Percentiles rank a stretch among this genome's conserved stretches.
phyloP scores from a whole-genome alignment of 495 filamentous ascomycete genomes.

The Penicillium parvum region DNA sequence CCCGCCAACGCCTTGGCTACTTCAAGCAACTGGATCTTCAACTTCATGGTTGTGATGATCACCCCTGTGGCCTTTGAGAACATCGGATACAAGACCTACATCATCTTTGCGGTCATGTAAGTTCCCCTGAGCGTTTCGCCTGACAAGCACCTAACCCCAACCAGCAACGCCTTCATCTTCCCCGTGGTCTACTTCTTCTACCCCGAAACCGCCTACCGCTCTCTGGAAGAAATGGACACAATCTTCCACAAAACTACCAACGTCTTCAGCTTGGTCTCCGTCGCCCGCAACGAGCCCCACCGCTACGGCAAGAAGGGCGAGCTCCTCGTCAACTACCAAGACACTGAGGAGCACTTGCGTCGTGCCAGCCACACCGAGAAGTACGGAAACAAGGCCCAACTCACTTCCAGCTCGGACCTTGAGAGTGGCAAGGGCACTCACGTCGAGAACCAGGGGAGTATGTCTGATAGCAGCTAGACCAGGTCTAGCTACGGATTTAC shows the following conservation, averaged over 20 bases:
- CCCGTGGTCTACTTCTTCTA: constrained; percentile 72
- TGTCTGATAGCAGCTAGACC: constrained; percentile 10
- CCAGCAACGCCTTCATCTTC: constrained; percentile 60
- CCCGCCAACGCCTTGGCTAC: constrained; percentile 70
- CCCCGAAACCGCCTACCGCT: constrained; percentile 69
- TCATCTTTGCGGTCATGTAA: constrained; percentile 72
- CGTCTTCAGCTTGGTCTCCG: constrained; percentile 52
- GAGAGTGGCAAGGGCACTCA: constrained; percentile 26
- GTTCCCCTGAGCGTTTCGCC: constrained; percentile 12
- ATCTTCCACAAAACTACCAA: constrained; percentile 60
- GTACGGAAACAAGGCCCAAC: constrained; percentile 11
- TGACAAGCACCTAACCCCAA: constrained; percentile 9
- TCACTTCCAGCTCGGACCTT: constrained; percentile 12
- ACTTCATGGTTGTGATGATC: constrained; percentile 64
- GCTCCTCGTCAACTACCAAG: constrained; percentile 56
- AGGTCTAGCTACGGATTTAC: not conserved
- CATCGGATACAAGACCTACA: constrained; percentile 68
- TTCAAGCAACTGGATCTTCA: constrained; percentile 46
- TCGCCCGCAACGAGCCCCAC: constrained; percentile 54
- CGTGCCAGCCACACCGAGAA: constrained; percentile 30
- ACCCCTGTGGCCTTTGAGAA: constrained; percentile 64
- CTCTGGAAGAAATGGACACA: constrained; percentile 67
- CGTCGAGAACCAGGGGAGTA: constrained; percentile 15
- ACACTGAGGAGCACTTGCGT: constrained; percentile 42
- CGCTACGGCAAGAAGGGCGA: constrained; percentile 68